A percentile compares a stretch with the other conserved stretches of the same genome.
phyloP scores from a whole-genome alignment of 129 eudicot genomes.

The Deinandra increscens region DNA sequence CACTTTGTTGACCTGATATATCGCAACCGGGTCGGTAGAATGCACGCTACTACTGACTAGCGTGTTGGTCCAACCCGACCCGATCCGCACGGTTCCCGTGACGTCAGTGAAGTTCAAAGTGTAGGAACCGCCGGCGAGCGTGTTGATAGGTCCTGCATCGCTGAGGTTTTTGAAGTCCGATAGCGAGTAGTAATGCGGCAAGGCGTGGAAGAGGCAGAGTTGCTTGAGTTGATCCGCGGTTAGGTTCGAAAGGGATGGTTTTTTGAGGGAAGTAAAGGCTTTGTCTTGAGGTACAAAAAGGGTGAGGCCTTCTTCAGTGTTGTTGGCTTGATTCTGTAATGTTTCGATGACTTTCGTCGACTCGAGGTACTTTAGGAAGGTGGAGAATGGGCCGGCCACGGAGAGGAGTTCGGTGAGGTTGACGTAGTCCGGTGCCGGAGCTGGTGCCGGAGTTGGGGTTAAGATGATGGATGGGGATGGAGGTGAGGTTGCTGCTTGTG shows the following conservation, averaged over 20 bases:
- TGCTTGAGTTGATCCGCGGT: constrained; percentile 70
- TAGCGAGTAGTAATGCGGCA: constrained; percentile 78
- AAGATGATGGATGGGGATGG: constrained; percentile 30
- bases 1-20: constrained; percentile 72
- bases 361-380: constrained; percentile 66
- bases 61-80: constrained; percentile 85
- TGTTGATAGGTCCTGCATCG: constrained; percentile 46
- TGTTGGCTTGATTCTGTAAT: constrained; percentile 76
- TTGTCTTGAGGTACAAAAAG: constrained; percentile 74
- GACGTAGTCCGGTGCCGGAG: constrained; percentile 65
- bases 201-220: constrained; percentile 74
- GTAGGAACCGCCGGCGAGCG: constrained; percentile 68
- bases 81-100: constrained; percentile 52
- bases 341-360: constrained; percentile 74
- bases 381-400: constrained; percentile 87
- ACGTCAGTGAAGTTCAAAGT: constrained; percentile 63
- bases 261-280: constrained; percentile 58
- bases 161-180: constrained; percentile 80
- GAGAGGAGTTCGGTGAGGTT: constrained; percentile 71
- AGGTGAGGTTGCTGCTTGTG: constrained; percentile 35
- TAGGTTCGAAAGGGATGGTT: constrained; percentile 67
- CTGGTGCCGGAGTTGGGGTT: constrained; percentile 80
- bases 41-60: constrained; percentile 71
- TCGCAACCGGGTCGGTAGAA: constrained; percentile 76
- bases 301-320: constrained; percentile 85